These are phyloP conservation scores for Hericium alpestre DNA, from an alignment of 768 basidiomycete genomes.

Conservation along the genomic window DNA sequence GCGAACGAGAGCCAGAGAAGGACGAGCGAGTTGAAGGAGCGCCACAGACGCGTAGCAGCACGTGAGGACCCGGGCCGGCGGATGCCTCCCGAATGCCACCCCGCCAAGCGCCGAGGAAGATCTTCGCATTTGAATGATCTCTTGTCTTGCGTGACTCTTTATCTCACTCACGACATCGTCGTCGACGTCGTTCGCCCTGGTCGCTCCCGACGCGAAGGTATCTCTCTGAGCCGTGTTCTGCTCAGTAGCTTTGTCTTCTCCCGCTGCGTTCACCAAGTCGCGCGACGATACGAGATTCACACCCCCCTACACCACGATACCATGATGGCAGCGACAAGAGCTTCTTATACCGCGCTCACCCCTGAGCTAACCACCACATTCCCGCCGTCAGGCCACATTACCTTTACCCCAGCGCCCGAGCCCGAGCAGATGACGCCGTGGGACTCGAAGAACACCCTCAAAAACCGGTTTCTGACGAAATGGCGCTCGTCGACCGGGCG, in stretches of 20 bases:
- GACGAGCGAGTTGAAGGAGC: no score
- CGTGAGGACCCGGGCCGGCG: neutral
- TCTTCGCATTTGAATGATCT: no score
- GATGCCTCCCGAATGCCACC: neutral
- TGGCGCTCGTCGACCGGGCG: neutral
- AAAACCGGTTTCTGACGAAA: neutral
- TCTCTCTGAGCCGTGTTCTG: neutral
- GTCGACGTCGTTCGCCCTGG: no score
- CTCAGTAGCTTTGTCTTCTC: neutral
- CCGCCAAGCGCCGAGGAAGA: no score
- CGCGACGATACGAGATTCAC: neutral
- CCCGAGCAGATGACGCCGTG: neutral
- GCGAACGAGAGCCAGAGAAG: no score
- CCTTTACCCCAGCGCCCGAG: constrained; percentile 1
- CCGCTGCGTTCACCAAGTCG: neutral
- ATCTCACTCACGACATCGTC: no score
- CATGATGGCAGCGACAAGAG: neutral
- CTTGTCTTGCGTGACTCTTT: no score
- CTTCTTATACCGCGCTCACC: constrained; percentile 21
- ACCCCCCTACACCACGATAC: neutral
- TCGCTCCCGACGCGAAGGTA: neutral
- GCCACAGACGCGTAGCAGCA: neutral
- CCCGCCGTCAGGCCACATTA: neutral
- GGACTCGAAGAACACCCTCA: neutral
- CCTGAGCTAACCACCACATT: neutral